A percentile compares a stretch with the other conserved stretches of the same genome.
Evolutionary conservation across 345 rosid species (phyloP).

Genomic region (Raphanus raphanistrum): DNA sequence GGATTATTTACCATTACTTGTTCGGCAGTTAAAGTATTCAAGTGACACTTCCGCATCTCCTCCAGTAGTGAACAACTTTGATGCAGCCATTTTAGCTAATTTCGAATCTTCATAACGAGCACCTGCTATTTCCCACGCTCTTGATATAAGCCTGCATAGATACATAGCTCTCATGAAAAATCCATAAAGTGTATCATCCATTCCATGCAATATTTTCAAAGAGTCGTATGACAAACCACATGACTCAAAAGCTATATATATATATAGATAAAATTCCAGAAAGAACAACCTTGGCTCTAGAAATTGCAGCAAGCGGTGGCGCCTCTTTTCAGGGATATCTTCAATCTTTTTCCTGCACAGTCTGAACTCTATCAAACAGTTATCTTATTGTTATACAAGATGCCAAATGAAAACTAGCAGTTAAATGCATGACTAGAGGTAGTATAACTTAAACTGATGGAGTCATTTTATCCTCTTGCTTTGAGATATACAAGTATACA

Average conservation of each 20-base stretch:
- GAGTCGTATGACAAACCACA: conserved; percentile 5
- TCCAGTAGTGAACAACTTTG: conserved; percentile 47
- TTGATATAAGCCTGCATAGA: conserved; percentile 66
- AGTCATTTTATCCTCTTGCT: background rate
- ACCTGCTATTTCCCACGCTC: conserved; percentile 83
- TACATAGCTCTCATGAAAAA: conserved; percentile 22
- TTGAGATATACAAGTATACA: background rate
- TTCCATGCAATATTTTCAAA: conserved; percentile 3
- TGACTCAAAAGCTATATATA: conserved; percentile 11
- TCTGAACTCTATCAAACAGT: background rate
- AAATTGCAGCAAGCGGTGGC: conserved; percentile 55
- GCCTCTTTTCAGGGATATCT: conserved; percentile 79
- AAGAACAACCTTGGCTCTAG: conserved; percentile 54
- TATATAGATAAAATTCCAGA: conserved; percentile 12
- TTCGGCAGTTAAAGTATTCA: conserved; percentile 67
- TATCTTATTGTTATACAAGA: background rate
- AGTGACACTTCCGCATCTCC: conserved; percentile 41
- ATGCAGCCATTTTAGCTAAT: conserved; percentile 54
- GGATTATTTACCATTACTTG: conserved; percentile 57
- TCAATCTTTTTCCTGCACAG: conserved; percentile 73
- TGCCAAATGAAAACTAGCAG: background rate
- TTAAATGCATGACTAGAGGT: too few relatives aligned
- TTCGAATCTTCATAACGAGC: conserved; percentile 59
- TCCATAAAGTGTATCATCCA: background rate
- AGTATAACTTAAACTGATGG: too few relatives aligned